Percentiles rank a stretch among this genome's conserved stretches.
Conservation (phyloP, 2,329 filamentous ascomycete genomes). For the Orbilia ellipsospora region DNA sequence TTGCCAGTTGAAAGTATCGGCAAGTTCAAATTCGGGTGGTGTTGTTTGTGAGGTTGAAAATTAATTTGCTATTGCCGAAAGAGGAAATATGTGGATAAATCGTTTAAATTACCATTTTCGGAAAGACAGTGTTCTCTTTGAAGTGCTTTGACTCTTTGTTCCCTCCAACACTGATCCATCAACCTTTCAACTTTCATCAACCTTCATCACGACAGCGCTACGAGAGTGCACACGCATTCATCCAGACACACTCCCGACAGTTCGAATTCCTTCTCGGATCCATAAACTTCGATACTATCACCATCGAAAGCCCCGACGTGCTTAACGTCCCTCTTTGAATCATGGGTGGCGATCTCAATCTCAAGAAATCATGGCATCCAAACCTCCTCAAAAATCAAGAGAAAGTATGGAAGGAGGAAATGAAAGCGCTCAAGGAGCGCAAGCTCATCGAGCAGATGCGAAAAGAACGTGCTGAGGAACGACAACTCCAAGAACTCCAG, state of each 20-base stretch:
- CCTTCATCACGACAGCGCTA: conserved; percentile 8
- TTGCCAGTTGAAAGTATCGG: too few relatives aligned
- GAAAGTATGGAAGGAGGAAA: conserved; percentile 89
- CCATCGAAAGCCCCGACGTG: conserved; percentile 27
- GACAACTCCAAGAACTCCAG: conserved; percentile 90
- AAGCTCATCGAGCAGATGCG: conserved; percentile 91
- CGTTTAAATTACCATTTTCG: conserved; percentile 2
- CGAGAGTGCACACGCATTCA: neutral
- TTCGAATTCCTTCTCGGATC: neutral
- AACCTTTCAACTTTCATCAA: conserved; percentile 3
- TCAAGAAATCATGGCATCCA: conserved; percentile 96
- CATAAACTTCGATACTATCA: neutral
- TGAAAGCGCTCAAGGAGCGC: conserved; percentile 91
- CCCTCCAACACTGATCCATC: neutral
- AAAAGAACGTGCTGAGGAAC: conserved; percentile 93
- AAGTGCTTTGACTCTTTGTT: neutral
- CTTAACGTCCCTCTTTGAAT: conserved; percentile 61
- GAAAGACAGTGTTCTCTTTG: conserved; percentile 3
- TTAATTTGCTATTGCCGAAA: neutral
- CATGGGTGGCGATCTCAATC: conserved; percentile 95
- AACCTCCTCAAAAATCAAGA: conserved; percentile 89
- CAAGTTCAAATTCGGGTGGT: neutral
- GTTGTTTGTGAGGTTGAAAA: conserved; percentile 6
- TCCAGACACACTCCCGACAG: neutral
- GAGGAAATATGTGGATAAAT: too few relatives aligned